These are phyloP conservation scores for Paraglomus brasilianum DNA, from an alignment of 192 early-diverging fungal genomes.

Conservation along the genomic window DNA sequence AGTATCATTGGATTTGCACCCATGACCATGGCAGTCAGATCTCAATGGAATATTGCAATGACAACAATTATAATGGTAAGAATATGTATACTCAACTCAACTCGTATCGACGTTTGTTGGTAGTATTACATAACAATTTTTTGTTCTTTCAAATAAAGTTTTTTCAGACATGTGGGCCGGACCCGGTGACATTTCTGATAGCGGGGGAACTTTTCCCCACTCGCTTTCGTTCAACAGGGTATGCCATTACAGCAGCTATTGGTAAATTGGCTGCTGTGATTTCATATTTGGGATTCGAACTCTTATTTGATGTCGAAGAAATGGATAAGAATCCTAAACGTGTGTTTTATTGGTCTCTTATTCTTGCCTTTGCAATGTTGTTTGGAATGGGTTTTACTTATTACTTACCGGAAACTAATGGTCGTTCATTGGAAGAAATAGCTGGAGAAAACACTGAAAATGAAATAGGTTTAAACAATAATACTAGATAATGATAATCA, in stretches of 20 bases:
- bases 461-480: too few species aligned
- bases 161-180: constrained; percentile 94
- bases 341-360: constrained; percentile 46
- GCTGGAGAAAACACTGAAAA: constrained; percentile 41
- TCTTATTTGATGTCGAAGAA: too few species aligned
- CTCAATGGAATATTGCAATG: constrained; percentile 48
- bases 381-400: constrained; percentile 48
- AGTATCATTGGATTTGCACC: constrained; percentile 75
- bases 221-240: constrained; percentile 59
- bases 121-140: constrained; percentile 59
- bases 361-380: constrained; percentile 55
- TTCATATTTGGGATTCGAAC: constrained; percentile 56
- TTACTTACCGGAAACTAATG: constrained; percentile 82
- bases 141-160: constrained; percentile 66
- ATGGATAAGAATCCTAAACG: constrained; percentile 56
- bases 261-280: constrained; percentile 67
- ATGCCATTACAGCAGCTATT: constrained; percentile 62
- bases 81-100: constrained; percentile 37
- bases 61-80: constrained; percentile 35
- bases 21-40: constrained; percentile 81
- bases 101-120: constrained; percentile 55
- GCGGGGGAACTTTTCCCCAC: constrained; percentile 69
- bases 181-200: constrained; percentile 76
- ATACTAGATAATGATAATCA: too few species aligned
- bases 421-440: constrained; percentile 68